Conservation (phyloP, 2,329 filamentous ascomycete genomes). For the Microsporum audouinii region DNA sequence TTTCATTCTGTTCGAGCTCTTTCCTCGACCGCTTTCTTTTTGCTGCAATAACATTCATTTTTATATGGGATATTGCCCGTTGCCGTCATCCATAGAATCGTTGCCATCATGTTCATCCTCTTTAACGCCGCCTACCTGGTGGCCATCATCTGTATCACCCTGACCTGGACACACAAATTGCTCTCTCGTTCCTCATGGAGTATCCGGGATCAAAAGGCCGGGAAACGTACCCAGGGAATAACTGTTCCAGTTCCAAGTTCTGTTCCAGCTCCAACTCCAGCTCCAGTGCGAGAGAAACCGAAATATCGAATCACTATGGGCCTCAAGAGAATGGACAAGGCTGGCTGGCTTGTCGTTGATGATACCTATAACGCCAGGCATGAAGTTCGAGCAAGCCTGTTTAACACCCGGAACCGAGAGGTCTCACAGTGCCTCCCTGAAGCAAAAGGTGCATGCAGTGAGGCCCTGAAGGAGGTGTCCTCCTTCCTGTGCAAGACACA, state of each 20-base stretch:
- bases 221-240: background rate
- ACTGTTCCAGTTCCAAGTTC: too few species aligned
- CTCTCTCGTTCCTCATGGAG: background rate
- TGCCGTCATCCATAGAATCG: background rate
- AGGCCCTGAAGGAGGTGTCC: constrained; percentile 37
- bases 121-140: background rate
- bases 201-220: background rate
- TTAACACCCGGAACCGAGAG: constrained; percentile 28
- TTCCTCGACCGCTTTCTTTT: background rate
- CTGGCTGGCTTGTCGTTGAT: constrained; percentile 42
- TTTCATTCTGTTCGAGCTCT: background rate
- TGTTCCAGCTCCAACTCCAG: background rate
- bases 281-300: constrained; percentile 1
- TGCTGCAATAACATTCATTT: background rate
- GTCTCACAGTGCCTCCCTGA: constrained; percentile 38
- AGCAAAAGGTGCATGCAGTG: constrained; percentile 36
- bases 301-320: constrained; percentile 39
- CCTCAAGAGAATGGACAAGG: constrained; percentile 34
- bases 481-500: constrained; percentile 36
- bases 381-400: constrained; percentile 31
- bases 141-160: background rate
- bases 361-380: constrained; percentile 37
- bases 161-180: background rate
- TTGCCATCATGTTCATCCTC: background rate
- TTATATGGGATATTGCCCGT: background rate